Conservation (phyloP, 1,284 basidiomycete genomes). For the Chalciporus sp. region DNA sequence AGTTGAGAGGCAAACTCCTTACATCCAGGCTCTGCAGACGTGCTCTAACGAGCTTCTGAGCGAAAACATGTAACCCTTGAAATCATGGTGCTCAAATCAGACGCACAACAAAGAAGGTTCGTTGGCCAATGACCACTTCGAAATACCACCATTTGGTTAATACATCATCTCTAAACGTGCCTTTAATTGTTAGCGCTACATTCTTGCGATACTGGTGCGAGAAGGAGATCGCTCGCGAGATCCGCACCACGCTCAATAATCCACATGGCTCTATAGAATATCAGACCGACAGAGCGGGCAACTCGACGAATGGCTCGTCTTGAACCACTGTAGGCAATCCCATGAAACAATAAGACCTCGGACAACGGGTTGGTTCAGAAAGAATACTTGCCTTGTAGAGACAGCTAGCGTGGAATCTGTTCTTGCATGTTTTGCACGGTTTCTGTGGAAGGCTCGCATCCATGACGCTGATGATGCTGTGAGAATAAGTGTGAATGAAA, state of each 20-base stretch:
- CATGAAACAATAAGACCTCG: neutral
- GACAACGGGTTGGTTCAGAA: neutral
- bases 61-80: too few relatives aligned
- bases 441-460: constrained; percentile 91
- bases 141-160: too few relatives aligned
- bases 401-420: constrained; percentile 92
- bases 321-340: constrained; percentile 74
- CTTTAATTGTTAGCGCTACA: too few relatives aligned
- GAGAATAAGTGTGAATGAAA: neutral
- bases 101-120: too few relatives aligned
- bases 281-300: constrained; percentile 91
- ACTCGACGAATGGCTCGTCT: constrained; percentile 84
- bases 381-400: constrained; percentile 73
- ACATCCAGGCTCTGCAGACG: too few relatives aligned
- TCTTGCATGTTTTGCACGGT: constrained; percentile 94
- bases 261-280: constrained; percentile 48
- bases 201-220: too few relatives aligned
- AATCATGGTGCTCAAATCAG: too few relatives aligned
- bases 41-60: too few relatives aligned
- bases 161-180: too few relatives aligned
- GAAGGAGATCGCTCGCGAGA: neutral
- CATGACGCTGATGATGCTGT: constrained; percentile 89
- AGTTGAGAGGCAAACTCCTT: too few relatives aligned
- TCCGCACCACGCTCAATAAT: neutral
- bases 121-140: too few relatives aligned